Evolutionary conservation across 2,329 filamentous ascomycete species (phyloP).

Genomic region (Fusarium bulbicola): DNA sequence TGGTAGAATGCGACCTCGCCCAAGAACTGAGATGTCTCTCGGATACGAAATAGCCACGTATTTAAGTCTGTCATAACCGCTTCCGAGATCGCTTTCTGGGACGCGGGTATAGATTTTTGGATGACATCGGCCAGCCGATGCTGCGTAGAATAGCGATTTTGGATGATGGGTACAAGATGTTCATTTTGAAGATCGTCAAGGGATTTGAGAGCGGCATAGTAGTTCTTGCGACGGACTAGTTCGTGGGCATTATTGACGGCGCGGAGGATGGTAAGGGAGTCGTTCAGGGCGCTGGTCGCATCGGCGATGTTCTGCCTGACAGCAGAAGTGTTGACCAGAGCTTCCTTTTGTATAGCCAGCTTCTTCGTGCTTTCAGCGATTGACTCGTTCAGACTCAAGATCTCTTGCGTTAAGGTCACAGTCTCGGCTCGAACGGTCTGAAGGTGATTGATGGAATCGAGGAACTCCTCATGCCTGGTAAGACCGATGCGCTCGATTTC

Average conservation of each 20-base stretch:
- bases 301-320: slow-evolving; percentile 97
- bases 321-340: slow-evolving; percentile 88
- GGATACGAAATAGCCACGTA: slow-evolving; percentile 93
- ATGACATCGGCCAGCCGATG: slow-evolving; percentile 96
- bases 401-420: slow-evolving; percentile 87
- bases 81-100: slow-evolving; percentile 91
- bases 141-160: slow-evolving; percentile 88
- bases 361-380: slow-evolving; percentile 96
- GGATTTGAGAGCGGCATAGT: slow-evolving; percentile 93
- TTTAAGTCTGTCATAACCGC: slow-evolving; percentile 97
- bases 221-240: slow-evolving; percentile 88
- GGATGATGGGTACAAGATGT: slow-evolving; percentile 77
- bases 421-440: slow-evolving; percentile 91
- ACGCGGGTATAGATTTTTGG: slow-evolving; percentile 92
- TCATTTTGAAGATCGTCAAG: slow-evolving; percentile 97
- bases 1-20: slow-evolving; percentile 98
- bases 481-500: slow-evolving; percentile 96
- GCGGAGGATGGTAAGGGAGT: slow-evolving; percentile 90
- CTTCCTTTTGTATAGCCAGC: slow-evolving; percentile 92
- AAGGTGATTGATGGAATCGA: slow-evolving; percentile 92
- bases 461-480: slow-evolving; percentile 96
- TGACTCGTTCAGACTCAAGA: slow-evolving; percentile 89
- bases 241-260: slow-evolving; percentile 96
- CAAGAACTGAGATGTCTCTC: slow-evolving; percentile 94
- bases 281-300: slow-evolving; percentile 85